Conservation (phyloP, 306 rosid genomes). For the cucumber (Cucumis sativus) region DNA sequence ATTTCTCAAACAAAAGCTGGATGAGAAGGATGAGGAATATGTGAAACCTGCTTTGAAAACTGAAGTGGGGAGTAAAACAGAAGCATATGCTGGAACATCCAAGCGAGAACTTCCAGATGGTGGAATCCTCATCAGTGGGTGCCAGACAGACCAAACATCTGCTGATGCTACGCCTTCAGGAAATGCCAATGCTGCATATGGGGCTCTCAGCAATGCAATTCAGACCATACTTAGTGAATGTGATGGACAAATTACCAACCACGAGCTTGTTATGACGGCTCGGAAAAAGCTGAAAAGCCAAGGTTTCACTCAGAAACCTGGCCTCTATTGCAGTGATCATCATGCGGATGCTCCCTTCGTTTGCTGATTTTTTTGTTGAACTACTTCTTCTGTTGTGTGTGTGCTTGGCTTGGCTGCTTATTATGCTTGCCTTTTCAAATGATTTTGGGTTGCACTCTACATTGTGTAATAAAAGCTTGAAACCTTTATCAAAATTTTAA, state of each 20-base stretch:
- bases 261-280: conserved; percentile 44
- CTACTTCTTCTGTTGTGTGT: neutral
- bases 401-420: neutral
- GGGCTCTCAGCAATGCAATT: conserved; percentile 69
- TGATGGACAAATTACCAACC: conserved; percentile 35
- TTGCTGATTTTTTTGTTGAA: conserved; percentile 5
- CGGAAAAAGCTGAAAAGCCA: conserved; percentile 39
- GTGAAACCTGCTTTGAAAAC: conserved; percentile 61
- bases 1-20: conserved; percentile 37
- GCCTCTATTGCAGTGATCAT: conserved; percentile 59
- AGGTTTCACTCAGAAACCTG: conserved; percentile 63
- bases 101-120: conserved; percentile 19
- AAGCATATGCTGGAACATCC: conserved; percentile 45
- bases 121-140: conserved; percentile 70
- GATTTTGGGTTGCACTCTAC: neutral
- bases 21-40: conserved; percentile 47
- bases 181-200: conserved; percentile 34
- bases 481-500: neutral
- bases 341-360: conserved; percentile 36
- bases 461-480: neutral
- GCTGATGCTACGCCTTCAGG: conserved; percentile 68
- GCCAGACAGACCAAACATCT: conserved; percentile 66
- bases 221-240: conserved; percentile 35
- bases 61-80: conserved; percentile 31
- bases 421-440: neutral